Base-by-base conservation (phyloP, 163 green algal genomes). In the Chloromonas sp. region DNA sequence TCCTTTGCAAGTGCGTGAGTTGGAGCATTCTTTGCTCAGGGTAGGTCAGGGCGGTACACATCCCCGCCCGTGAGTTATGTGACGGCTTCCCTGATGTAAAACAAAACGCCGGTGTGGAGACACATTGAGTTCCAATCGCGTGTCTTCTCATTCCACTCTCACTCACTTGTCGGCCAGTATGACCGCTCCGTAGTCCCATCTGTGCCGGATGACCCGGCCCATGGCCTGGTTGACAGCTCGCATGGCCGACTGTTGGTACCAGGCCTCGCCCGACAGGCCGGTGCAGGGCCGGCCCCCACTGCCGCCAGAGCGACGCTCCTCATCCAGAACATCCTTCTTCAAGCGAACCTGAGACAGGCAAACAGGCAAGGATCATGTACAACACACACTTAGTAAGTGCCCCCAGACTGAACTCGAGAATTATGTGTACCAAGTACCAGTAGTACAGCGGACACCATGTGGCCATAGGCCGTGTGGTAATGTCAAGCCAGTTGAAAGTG, bases 191-290 rank as follows among this genome's bases (percentile, higher is more conserved):
- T 95, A 98, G 88, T 98, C 96, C 70, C 89, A 89, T 13, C 91
- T 86, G 91, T 98, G 96, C 2, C 96, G 91, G 84, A 98, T 98
- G 62, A 96, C 96, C 60, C 95, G 90, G 1, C 95, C 96, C 71
- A 99, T 88, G 1, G 96, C 96, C 84, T 98, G 96, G 85, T 98
- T 98, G 61, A 98, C 92, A 5, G 95, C 95, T 1, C 96, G 85
- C 85, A 90, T 91, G 8, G 91, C 84, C 80, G 83, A 78, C 71
- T 88, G 85, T 36, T 86, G 76, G 82, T 98, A 99, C 96, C 96
- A 99, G 60, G 89, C 83, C 82, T 96, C 92, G 1, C 96, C 96
- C 0, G 81, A 92, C 0, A 98, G 87, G 14, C 83, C 77, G 61
- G 62, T 60, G 62, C 83, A 71, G 1, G 3, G 76, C 1, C 1